Evolutionary conservation across 2,329 filamentous ascomycete genomes (phyloP).

Genomic region (Trichoderma sp.): DNA sequence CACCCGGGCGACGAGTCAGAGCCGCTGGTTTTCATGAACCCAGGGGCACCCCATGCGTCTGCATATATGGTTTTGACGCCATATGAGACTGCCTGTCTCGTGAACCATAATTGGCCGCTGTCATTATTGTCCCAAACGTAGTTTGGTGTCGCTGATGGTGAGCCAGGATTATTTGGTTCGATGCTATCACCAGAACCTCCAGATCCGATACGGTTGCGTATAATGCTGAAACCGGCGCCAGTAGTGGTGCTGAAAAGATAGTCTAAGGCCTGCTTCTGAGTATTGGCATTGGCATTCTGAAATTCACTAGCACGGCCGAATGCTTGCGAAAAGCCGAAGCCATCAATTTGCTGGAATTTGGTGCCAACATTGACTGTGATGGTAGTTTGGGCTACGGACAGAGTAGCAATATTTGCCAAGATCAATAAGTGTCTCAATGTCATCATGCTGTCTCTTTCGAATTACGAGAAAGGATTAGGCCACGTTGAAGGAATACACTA

Average conservation of each 20-base stretch:
- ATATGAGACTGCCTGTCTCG: background rate
- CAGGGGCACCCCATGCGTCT: constrained; percentile 10
- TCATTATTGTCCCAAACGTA: constrained; percentile 7
- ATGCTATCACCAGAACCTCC: constrained; percentile 7
- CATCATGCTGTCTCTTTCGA: background rate
- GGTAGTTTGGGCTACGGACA: background rate
- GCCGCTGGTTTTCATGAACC: constrained; percentile 12
- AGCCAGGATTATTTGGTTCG: constrained; percentile 5
- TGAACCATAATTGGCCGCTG: constrained; percentile 6
- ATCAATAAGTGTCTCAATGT: background rate
- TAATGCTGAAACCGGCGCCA: constrained; percentile 7
- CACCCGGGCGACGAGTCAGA: background rate
- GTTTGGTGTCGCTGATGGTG: background rate
- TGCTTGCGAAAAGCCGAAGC: constrained; percentile 12
- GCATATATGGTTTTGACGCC: constrained; percentile 1
- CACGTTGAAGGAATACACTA: no score
- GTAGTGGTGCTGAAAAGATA: constrained; percentile 2
- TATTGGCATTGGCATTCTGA: constrained; percentile 4
- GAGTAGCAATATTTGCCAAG: background rate
- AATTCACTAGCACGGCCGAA: constrained; percentile 5
- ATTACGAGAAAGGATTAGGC: background rate
- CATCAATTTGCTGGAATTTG: constrained; percentile 3
- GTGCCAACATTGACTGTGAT: constrained; percentile 2
- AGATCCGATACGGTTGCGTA: constrained; percentile 9
- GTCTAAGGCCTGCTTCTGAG: constrained; percentile 8